A percentile compares a stretch with the other conserved stretches of the same genome.
These are phyloP conservation scores for Trichosporon sp. DNA, from an alignment of 1,284 basidiomycete genomes.

Conservation along the genomic window DNA sequence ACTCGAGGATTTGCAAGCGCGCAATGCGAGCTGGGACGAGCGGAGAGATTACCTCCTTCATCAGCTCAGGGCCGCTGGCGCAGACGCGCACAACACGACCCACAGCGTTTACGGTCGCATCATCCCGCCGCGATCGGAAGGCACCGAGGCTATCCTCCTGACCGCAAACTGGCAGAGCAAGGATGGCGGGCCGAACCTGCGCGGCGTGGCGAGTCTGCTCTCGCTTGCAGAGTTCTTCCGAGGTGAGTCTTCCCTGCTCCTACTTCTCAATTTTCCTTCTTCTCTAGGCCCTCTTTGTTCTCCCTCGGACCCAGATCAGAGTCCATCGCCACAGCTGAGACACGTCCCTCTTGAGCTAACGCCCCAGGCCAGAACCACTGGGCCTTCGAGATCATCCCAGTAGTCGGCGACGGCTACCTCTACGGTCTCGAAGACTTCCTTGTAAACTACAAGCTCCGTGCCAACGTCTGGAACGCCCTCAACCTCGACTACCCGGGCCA, in stretches of 20 bases:
- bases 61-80: slow-evolving; percentile 25
- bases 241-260: slow-evolving; percentile 55
- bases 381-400: slow-evolving; percentile 89
- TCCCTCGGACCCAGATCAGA: too few species aligned
- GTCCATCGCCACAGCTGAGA: too few species aligned
- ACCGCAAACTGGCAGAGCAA: slow-evolving; percentile 80
- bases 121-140: slow-evolving; percentile 76
- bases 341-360: slow-evolving; percentile 5
- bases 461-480: slow-evolving; percentile 87
- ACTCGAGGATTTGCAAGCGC: slow-evolving; percentile 58
- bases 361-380: slow-evolving; percentile 73
- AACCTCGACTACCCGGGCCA: slow-evolving; percentile 95
- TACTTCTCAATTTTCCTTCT: not conserved
- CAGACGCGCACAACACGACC: slow-evolving; percentile 24
- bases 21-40: slow-evolving; percentile 64
- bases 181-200: slow-evolving; percentile 57
- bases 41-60: slow-evolving; percentile 16
- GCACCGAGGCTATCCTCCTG: slow-evolving; percentile 83
- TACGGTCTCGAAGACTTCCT: slow-evolving; percentile 93
- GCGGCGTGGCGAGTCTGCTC: slow-evolving; percentile 78
- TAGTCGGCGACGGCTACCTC: slow-evolving; percentile 80
- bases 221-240: slow-evolving; percentile 76
- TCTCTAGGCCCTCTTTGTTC: not conserved
- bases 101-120: slow-evolving; percentile 70
- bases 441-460: slow-evolving; percentile 71